phyloP scores from a whole-genome alignment of 2,329 filamentous ascomycete species.

The Cladosporium sp. region DNA sequence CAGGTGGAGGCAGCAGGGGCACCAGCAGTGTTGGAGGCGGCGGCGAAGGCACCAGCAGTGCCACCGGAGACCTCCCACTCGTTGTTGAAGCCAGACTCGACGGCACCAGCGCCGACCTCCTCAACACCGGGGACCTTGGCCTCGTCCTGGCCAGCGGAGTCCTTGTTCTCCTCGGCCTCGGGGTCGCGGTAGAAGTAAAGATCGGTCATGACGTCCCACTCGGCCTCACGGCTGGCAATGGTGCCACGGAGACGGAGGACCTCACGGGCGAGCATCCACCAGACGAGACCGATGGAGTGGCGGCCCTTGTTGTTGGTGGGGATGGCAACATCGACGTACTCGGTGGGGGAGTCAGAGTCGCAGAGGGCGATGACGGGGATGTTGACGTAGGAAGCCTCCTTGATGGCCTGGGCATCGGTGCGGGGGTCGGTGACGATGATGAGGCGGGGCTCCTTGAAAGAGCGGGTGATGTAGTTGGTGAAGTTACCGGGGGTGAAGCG shows the following conservation, averaged over 20 bases:
- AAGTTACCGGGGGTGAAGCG: constrained; percentile 99
- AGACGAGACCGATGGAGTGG: constrained; percentile 95
- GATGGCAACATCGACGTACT: constrained; percentile 99
- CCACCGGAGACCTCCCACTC: constrained; percentile 81
- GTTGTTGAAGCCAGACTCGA: constrained; percentile 72
- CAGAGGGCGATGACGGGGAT: constrained; percentile 98
- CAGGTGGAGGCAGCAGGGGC: constrained; percentile 59
- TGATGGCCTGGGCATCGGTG: constrained; percentile 99
- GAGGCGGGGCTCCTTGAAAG: constrained; percentile 99
- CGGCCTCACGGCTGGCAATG: constrained; percentile 88
- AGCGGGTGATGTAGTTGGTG: constrained; percentile 99
- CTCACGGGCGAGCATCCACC: constrained; percentile 99
- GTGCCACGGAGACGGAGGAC: constrained; percentile 98
- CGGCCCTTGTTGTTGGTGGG: constrained; percentile 99
- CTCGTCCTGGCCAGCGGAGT: constrained; percentile 75
- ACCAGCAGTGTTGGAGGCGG: constrained; percentile 53
- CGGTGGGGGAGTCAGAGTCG: constrained; percentile 98
- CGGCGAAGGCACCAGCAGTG: constrained; percentile 63
- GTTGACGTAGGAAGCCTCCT: constrained; percentile 99
- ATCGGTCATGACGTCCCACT: constrained; percentile 99
- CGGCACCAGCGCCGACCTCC: constrained; percentile 73
- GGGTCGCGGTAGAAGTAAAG: constrained; percentile 99
- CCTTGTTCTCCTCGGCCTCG: constrained; percentile 99
- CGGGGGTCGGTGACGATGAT: constrained; percentile 99
- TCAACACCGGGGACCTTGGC: constrained; percentile 77